Evolutionary conservation across 148 eudicot genomes (phyloP).

Genomic region (Cornus controversa): DNA sequence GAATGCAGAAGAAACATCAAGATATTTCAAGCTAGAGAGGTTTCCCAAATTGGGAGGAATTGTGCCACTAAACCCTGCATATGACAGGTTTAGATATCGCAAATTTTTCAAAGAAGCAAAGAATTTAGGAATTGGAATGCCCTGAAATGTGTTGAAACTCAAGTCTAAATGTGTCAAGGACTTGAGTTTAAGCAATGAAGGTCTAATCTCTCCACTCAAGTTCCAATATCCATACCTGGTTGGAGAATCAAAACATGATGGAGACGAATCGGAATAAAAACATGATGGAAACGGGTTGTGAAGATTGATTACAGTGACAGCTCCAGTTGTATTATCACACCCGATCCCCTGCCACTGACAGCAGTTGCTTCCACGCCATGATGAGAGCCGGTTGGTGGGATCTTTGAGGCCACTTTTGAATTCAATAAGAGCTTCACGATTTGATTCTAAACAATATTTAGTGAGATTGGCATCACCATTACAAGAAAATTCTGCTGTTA

Average conservation of each 20-base stretch:
- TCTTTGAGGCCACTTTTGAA: slow-evolving; percentile 31
- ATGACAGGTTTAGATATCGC: slow-evolving; percentile 34
- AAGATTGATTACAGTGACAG: slow-evolving; percentile 22
- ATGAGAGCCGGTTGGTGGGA: slow-evolving; percentile 25
- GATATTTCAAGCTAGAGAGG: slow-evolving; percentile 32
- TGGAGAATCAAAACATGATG: too few relatives aligned
- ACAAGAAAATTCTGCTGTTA: neutral
- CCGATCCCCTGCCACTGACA: slow-evolving; percentile 28
- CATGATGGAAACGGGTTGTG: too few relatives aligned
- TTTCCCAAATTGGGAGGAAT: slow-evolving; percentile 38
- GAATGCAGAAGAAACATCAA: slow-evolving; percentile 16
- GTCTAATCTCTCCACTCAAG: slow-evolving; percentile 34
- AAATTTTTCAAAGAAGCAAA: slow-evolving; percentile 37
- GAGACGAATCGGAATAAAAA: too few relatives aligned
- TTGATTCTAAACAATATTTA: slow-evolving; percentile 5
- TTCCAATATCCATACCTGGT: slow-evolving; percentile 23
- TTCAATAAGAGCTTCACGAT: slow-evolving; percentile 23
- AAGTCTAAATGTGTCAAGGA: slow-evolving; percentile 26
- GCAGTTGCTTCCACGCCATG: slow-evolving; percentile 29
- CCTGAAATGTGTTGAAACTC: slow-evolving; percentile 21
- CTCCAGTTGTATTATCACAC: slow-evolving; percentile 18
- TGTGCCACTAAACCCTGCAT: slow-evolving; percentile 24
- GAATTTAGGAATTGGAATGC: slow-evolving; percentile 33
- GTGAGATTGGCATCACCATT: neutral
- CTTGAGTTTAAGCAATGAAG: slow-evolving; percentile 21